Evolutionary conservation across 306 rosid genomes (phyloP).

Genomic region (Pterocarpus santalinus): DNA sequence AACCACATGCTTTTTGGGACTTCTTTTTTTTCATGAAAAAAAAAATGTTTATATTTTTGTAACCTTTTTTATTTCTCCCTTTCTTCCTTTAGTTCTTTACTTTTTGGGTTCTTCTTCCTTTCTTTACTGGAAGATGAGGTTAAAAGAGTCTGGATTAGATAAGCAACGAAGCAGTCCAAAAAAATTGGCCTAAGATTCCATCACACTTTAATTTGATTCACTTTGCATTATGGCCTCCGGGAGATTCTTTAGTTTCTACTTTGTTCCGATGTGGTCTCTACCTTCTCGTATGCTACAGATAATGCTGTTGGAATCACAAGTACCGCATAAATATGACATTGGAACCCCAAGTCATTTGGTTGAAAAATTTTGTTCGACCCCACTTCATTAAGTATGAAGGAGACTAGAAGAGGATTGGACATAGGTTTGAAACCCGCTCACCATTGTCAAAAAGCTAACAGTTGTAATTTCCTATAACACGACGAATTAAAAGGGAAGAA

Average conservation of each 20-base stretch:
- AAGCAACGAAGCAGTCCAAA: constrained; percentile 12
- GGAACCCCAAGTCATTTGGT: background rate
- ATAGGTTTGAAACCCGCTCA: too few relatives aligned
- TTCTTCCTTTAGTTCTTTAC: constrained; percentile 3
- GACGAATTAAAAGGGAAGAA: background rate
- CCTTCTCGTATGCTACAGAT: constrained; percentile 4
- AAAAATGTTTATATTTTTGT: constrained; percentile 12
- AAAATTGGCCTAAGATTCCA: constrained; percentile 28
- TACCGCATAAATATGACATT: background rate
- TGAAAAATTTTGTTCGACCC: background rate
- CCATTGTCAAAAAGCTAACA: background rate
- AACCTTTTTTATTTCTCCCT: background rate
- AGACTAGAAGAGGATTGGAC: too few relatives aligned
- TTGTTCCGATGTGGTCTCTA: constrained; percentile 25
- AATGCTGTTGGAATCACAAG: background rate
- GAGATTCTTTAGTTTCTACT: constrained; percentile 36
- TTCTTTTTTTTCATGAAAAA: background rate
- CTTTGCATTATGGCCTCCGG: constrained; percentile 11
- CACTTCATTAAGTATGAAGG: too few relatives aligned
- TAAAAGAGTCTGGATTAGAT: background rate
- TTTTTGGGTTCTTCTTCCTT: constrained; percentile 38
- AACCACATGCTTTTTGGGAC: constrained; percentile 23
- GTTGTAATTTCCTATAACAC: background rate
- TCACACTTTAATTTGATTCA: constrained; percentile 26
- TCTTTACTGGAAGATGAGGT: constrained; percentile 32